These are phyloP conservation scores for Tuber melanosporum DNA, from an alignment of 495 filamentous ascomycete genomes.

Conservation along the genomic window DNA sequence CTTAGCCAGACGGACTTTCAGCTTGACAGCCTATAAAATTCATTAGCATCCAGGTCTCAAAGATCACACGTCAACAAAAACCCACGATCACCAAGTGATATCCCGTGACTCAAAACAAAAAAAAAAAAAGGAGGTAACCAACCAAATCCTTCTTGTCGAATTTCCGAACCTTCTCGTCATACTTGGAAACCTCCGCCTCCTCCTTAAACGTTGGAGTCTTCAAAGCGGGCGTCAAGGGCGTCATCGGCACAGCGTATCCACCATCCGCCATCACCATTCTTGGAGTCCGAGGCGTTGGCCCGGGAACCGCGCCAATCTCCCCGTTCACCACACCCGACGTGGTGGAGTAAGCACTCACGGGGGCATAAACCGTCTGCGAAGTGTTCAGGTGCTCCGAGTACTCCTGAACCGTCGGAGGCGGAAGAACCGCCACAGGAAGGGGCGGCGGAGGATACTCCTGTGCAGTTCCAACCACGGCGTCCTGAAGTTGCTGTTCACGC, in stretches of 20 bases:
- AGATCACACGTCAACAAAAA: background rate
- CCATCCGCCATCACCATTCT: conserved; percentile 17
- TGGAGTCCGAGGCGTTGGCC: conserved; percentile 18
- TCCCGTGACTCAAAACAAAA: background rate
- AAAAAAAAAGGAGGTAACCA: conserved; percentile 39
- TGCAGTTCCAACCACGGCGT: conserved; percentile 17
- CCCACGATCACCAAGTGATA: background rate
- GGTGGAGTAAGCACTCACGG: conserved; percentile 10
- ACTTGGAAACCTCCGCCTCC: conserved; percentile 27
- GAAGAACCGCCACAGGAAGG: background rate
- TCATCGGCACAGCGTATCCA: conserved; percentile 23
- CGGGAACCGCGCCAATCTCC: conserved; percentile 23
- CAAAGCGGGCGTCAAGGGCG: conserved; percentile 36
- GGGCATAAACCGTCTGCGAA: conserved; percentile 14
- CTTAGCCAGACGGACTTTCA: conserved; percentile 87
- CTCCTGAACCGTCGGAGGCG: conserved; percentile 16
- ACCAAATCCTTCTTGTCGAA: conserved; percentile 62
- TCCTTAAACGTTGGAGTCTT: conserved; percentile 39
- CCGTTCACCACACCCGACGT: conserved; percentile 38
- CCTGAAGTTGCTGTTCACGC: background rate
- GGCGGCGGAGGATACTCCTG: conserved; percentile 30
- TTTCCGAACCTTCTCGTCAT: conserved; percentile 22
- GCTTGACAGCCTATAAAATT: conserved; percentile 70
- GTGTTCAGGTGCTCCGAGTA: background rate
- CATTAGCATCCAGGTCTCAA: conserved; percentile 41